Percentiles rank a stretch among this genome's conserved stretches.
These are phyloP conservation scores for Vigna nakashimae DNA, from an alignment of 306 rosid genomes.

Conservation along the genomic window DNA sequence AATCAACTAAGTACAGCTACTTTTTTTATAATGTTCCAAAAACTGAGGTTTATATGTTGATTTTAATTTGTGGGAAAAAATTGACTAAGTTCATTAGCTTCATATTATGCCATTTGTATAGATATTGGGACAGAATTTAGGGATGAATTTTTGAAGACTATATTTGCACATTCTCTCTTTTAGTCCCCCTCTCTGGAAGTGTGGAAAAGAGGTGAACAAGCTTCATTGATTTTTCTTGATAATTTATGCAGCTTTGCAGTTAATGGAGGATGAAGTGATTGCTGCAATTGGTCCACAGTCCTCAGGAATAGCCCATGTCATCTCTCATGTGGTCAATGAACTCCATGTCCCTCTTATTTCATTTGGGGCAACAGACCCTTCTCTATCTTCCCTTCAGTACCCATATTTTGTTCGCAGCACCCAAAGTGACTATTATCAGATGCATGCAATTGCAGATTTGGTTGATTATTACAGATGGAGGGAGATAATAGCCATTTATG, in stretches of 20 bases:
- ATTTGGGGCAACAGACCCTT: conserved; percentile 90
- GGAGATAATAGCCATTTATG: conserved; percentile 81
- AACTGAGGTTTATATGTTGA: background rate
- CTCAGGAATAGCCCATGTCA: conserved; percentile 88
- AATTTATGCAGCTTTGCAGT: conserved; percentile 83
- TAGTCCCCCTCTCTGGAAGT: conserved; percentile 18
- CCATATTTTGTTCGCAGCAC: conserved; percentile 83
- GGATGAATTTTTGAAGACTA: conserved; percentile 5
- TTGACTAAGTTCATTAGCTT: no score
- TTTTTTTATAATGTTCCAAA: background rate
- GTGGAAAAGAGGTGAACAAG: conserved; percentile 16
- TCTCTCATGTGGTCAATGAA: conserved; percentile 87
- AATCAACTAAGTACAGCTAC: background rate
- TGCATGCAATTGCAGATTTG: conserved; percentile 85
- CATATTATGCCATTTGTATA: background rate
- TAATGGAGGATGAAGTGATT: conserved; percentile 77
- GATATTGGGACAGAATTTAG: background rate
- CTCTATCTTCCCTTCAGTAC: conserved; percentile 79
- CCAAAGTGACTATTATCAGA: conserved; percentile 79
- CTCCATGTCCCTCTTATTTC: conserved; percentile 91
- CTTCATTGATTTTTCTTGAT: conserved; percentile 44
- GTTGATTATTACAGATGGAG: conserved; percentile 72
- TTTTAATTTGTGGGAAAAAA: background rate
- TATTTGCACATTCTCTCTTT: background rate
- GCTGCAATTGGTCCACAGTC: conserved; percentile 93